phyloP scores from a whole-genome alignment of 345 rosid genomes.

The Hibiscus tridactylites region DNA sequence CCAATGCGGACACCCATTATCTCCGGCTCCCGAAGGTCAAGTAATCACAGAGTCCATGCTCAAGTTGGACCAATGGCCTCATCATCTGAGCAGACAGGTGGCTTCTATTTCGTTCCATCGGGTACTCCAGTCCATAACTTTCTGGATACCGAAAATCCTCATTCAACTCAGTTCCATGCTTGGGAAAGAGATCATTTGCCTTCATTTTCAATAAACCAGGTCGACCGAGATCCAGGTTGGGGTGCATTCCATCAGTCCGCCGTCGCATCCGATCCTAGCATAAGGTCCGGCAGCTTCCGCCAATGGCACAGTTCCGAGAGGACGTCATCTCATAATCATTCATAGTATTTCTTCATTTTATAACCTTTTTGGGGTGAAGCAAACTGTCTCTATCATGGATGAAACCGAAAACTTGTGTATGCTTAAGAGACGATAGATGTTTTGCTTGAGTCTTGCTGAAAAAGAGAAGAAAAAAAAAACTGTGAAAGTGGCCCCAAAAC shows the following conservation, averaged over 20 bases:
- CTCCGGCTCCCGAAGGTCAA: constrained; percentile 46
- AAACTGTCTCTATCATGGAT: constrained; percentile 25
- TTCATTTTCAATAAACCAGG: constrained; percentile 45
- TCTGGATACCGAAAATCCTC: constrained; percentile 42
- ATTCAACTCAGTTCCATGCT: constrained; percentile 34
- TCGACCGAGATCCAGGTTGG: constrained; percentile 62
- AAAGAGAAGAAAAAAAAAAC: constrained; percentile 16
- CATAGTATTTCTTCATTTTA: constrained; percentile 19
- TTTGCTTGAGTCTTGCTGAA: constrained; percentile 1
- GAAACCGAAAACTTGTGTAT: constrained; percentile 40
- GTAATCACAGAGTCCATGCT: constrained; percentile 40
- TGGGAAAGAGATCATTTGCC: constrained; percentile 78
- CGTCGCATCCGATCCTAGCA: constrained; percentile 33
- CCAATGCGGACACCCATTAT: constrained; percentile 44
- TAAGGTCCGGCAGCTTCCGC: constrained; percentile 47
- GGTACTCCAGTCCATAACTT: constrained; percentile 41
- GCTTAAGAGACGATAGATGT: constrained; percentile 50
- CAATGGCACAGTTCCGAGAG: constrained; percentile 75
- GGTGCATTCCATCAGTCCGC: constrained; percentile 47
- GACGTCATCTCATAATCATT: constrained; percentile 50
- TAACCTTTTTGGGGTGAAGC: constrained; percentile 22
- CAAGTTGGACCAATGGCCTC: constrained; percentile 57
- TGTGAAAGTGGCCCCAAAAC: constrained; percentile 30
- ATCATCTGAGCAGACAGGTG: constrained; percentile 58
- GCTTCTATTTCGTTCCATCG: constrained; percentile 57